Evolutionary conservation across 1,284 basidiomycete species (phyloP), one percentile per base, ranked within the genome.

Genomic region (Caloboletus inedulis): DNA sequence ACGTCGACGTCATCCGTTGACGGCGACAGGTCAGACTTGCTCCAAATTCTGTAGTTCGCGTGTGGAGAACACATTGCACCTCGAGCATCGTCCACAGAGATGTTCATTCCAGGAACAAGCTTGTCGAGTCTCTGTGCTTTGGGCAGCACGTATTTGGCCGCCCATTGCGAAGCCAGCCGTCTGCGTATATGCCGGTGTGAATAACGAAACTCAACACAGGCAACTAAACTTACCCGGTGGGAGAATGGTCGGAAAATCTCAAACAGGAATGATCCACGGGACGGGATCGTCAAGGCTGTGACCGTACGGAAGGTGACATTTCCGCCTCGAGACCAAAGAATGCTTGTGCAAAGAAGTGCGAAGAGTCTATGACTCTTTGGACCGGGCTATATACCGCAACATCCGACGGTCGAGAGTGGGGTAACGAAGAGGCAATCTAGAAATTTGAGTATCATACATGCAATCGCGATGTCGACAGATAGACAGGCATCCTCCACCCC

Each of bases 341-440:
- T 5, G 74, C 75, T 31, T 71, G 62, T 18, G 69, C 68, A 55
- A 79, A 78, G 69, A 74, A 79, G 55, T 74, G 66, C 1, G 77
- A 71, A 7, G 72, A 74, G 55, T 78, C 75, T 18, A 76, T 54
- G 29, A 75, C 76, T 46, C 76, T 69, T 53, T 76, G 75, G 52
- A 77, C 71, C n/a, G 66, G 53, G 16, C 73, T 76, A n/a, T 72
- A 75, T 10, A 76, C 56, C 30, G 79, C 63, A 4, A 58, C 55
- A 14, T 71, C 66, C 18, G 72, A 74, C 41, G 51, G 53, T n/a
- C n/a, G n/a, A 64, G 39, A 4, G 45, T 37, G 3, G 62, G 64
- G n/a, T 63, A 66, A 30, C 42, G 48, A 51, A 59, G 49, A 18
- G 62, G 47, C 36, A 58, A 61, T 10, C 63, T 66, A 10, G 21